Base-by-base conservation (phyloP, 192 early-diverging fungal genomes). In the Spinellus fusiger region DNA sequence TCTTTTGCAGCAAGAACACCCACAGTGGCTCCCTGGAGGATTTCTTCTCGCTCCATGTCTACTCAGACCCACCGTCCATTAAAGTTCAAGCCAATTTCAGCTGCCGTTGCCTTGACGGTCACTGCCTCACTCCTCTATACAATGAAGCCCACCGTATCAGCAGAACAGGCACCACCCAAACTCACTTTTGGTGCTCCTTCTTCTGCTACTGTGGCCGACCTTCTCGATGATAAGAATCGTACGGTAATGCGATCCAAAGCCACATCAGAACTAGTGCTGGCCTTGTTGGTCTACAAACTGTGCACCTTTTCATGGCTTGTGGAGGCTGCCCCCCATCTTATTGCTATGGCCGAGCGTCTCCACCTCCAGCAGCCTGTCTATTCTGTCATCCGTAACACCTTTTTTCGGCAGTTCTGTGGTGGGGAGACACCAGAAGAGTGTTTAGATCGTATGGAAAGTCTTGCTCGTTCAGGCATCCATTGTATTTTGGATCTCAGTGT, bases 321-420 rank as follows among this genome's bases (percentile, higher is more conserved):
- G 0, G 73, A 84, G 22, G 28, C 69, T 23, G 82, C 85, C 1
- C 82, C 86, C 7, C 50, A 60, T 16, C 8, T 90, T 23, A 76
- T 93, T 46, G 67, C 73, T 6, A 33, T 77, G 27, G 78, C 83
- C 3, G 77, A 87, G 59, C 74, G 68, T 48, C 5, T 83, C 10
- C 68, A 76, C 5, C 44, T 89, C 44, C 56, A 70, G 9, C 47
- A 54, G 1, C 74, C 73, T 1, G 80, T 84, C 47, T 86, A 90
- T 70, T 82, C 77, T 48, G 66, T 91, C 22, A 76, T 95, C 59
- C 89, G 86, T 71, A 79, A 80, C 18, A 96, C 93, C 5, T 93
- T 98, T 71, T 98, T 94, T 79, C 80, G 82, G 44, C 93, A 94
- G 71, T 93, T 93, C 73, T 91, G 89, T 59, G 89, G 90, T 22